Conservation (phyloP, 2,329 filamentous ascomycete genomes). For the Diaporthe ilicicola region DNA sequence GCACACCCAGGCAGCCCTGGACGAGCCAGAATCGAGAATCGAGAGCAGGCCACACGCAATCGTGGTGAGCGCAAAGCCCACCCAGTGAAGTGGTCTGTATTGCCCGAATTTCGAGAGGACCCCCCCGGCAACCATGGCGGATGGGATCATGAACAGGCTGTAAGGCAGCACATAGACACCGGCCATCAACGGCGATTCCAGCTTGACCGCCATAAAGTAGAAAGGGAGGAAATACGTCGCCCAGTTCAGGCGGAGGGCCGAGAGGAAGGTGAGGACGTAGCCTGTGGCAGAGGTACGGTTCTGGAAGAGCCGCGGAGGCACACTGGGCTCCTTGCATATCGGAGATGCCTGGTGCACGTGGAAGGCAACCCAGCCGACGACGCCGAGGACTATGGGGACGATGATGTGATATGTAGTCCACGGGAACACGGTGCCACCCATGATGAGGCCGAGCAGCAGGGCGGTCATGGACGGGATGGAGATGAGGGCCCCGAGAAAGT, state of each 20-base stretch:
- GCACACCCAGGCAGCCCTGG: too few species aligned
- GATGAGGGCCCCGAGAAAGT: background rate
- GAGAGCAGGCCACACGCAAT: too few species aligned
- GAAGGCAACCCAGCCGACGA: background rate
- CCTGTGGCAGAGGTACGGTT: constrained; percentile 47
- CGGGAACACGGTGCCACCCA: background rate
- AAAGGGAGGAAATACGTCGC: too few species aligned
- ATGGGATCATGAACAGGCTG: too few species aligned
- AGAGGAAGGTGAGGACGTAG: constrained; percentile 46
- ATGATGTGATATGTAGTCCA: background rate
- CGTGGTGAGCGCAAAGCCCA: too few species aligned
- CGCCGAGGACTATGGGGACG: background rate
- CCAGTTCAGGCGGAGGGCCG: constrained; percentile 44
- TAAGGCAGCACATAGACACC: constrained; percentile 41
- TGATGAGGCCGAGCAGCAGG: background rate
- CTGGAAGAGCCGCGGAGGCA: constrained; percentile 53
- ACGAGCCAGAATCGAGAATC: too few species aligned
- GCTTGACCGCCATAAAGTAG: constrained; percentile 53
- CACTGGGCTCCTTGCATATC: constrained; percentile 43
- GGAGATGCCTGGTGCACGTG: background rate
- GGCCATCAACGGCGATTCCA: constrained; percentile 48
- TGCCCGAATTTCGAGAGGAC: background rate
- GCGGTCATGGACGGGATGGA: background rate
- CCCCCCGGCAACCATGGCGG: background rate
- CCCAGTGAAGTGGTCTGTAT: background rate